Conservation (phyloP, 306 rosid species). For the Vigna nakashimae region DNA sequence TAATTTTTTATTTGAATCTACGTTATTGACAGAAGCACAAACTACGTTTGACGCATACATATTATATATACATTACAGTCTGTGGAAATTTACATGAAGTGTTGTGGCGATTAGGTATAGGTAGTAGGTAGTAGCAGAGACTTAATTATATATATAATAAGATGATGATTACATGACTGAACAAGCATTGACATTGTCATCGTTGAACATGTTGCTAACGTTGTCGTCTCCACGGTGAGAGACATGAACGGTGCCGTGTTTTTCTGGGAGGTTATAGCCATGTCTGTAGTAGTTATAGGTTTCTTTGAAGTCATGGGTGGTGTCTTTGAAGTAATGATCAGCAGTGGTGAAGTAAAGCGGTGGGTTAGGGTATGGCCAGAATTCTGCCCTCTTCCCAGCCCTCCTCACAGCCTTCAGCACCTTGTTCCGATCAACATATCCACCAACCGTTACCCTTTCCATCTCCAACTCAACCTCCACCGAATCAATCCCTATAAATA, state of each 20-base stretch:
- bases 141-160: background rate
- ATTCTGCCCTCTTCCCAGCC: slow-evolving; percentile 89
- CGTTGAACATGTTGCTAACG: slow-evolving; percentile 95
- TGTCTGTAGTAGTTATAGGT: slow-evolving; percentile 90
- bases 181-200: slow-evolving; percentile 91
- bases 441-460: slow-evolving; percentile 74
- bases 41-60: background rate
- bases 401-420: slow-evolving; percentile 86
- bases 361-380: slow-evolving; percentile 85
- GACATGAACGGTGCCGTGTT: slow-evolving; percentile 71
- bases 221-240: slow-evolving; percentile 88
- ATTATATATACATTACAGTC: background rate
- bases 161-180: slow-evolving; percentile 60
- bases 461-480: slow-evolving; percentile 74
- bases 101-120: background rate
- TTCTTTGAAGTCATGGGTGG: slow-evolving; percentile 73
- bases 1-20: background rate
- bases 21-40: background rate
- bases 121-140: background rate
- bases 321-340: slow-evolving; percentile 71
- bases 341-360: slow-evolving; percentile 86
- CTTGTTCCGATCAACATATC: slow-evolving; percentile 86
- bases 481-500: slow-evolving; percentile 71
- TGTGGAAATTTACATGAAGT: slow-evolving; percentile 8
- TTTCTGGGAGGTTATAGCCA: slow-evolving; percentile 84